phyloP scores from a whole-genome alignment of 148 eudicot species.

The Fagopyrum esculentum region DNA sequence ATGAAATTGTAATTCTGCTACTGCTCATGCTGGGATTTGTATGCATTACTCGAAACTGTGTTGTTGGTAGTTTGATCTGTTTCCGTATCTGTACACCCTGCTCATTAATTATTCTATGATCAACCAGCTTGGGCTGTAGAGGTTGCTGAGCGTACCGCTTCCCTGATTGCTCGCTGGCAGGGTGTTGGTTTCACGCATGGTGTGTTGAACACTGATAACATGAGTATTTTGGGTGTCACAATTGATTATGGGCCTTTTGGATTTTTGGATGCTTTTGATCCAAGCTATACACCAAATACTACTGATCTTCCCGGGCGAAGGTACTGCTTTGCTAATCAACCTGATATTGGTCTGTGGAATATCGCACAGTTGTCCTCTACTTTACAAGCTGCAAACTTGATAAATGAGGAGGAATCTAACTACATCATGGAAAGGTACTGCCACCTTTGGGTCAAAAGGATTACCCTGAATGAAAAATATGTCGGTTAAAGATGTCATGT shows the following conservation, averaged over 20 bases:
- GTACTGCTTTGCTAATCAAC: constrained; percentile 98
- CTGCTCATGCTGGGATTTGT: not conserved
- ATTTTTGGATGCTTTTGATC: constrained; percentile 99
- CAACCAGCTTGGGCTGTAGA: constrained; percentile 94
- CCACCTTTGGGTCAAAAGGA: not conserved
- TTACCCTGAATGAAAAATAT: not conserved
- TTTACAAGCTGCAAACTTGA: constrained; percentile 69
- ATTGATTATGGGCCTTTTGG: constrained; percentile 99
- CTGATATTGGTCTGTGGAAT: constrained; percentile 97
- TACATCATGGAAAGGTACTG: constrained; percentile 90
- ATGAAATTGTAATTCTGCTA: not conserved
- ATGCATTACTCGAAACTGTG: not conserved
- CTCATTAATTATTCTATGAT: not conserved
- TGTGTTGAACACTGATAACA: constrained; percentile 96
- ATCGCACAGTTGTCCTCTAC: constrained; percentile 86
- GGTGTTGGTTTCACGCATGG: constrained; percentile 99
- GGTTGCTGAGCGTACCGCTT: constrained; percentile 97
- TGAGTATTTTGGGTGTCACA: constrained; percentile 95
- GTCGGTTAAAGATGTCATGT: not conserved
- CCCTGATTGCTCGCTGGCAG: constrained; percentile 94
- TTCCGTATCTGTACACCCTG: not conserved
- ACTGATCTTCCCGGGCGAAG: constrained; percentile 99
- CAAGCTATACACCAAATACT: constrained; percentile 94
- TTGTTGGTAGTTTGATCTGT: constrained; percentile 7
- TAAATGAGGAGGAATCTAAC: constrained; percentile 76